phyloP scores from a whole-genome alignment of 2,329 filamentous ascomycete genomes.

The Penicillium sp. region DNA sequence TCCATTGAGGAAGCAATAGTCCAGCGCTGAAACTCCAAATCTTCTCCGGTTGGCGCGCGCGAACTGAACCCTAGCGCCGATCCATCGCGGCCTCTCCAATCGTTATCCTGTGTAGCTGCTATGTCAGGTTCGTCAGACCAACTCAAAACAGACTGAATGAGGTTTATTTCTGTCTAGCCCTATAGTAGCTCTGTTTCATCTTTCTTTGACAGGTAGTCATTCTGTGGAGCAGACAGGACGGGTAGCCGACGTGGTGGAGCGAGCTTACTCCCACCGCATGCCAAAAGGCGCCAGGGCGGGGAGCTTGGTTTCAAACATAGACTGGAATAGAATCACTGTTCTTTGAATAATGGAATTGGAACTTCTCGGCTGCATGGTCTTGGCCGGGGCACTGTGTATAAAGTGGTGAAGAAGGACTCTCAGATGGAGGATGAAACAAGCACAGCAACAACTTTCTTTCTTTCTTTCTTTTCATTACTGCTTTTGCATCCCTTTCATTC shows the following conservation, averaged over 20 bases:
- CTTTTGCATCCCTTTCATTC: not conserved
- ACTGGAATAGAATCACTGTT: slow-evolving; percentile 17
- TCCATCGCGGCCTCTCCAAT: not conserved
- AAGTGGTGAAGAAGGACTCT: not conserved
- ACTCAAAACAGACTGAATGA: not conserved
- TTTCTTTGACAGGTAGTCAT: not conserved
- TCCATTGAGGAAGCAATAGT: not conserved
- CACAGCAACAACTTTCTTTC: slow-evolving; percentile 2
- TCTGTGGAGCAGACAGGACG: slow-evolving; percentile 15
- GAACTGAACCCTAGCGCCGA: slow-evolving; percentile 17
- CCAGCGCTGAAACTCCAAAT: slow-evolving; percentile 15
- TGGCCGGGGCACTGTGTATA: not conserved
- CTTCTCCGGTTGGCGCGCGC: slow-evolving; percentile 24
- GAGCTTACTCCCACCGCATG: slow-evolving; percentile 12
- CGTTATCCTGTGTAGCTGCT: not conserved
- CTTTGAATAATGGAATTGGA: slow-evolving; percentile 2
- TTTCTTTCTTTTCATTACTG: not conserved
- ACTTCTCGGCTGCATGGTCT: not conserved
- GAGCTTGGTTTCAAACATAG: slow-evolving; percentile 18
- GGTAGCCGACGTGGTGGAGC: slow-evolving; percentile 10
- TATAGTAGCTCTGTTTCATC: slow-evolving; percentile 18
- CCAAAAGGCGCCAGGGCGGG: not conserved
- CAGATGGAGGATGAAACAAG: not conserved
- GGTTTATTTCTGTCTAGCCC: slow-evolving; percentile 10
- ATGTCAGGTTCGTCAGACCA: not conserved